Evolutionary conservation across 148 eudicot species (phyloP), one percentile per base, ranked within the genome.

Genomic region (Diospyros kaki): DNA sequence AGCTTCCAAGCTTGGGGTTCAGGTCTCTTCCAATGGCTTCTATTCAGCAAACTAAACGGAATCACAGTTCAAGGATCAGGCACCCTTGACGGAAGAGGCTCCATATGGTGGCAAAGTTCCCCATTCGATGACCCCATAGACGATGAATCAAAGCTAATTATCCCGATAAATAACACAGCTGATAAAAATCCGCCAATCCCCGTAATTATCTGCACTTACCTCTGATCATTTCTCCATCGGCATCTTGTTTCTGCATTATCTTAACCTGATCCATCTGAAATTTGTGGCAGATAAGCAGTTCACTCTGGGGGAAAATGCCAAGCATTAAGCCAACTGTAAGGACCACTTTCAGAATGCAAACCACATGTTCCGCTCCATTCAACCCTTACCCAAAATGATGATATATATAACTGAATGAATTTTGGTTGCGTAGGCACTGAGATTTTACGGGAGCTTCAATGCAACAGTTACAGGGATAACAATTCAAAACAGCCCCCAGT

Each of bases 391-490:
- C 18, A 58, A 69, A 39, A 17, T 63, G 58, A 44, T 18, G 56
- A 55, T 40, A 8, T 48, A 28, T 28, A 28, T 28, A 28, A 28
- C 28, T 28, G 28, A 28, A 28, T 39, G 6, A 48, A 12, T 51
- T 66, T 65, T 39, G 52, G 67, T 53, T 80, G 58, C 55, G 69
- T 94, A 95, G 98, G 98, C 98, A 60, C 76, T 95, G 52, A 84
- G 94, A 80, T 89, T 95, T 77, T 89, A 90, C 62, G 96, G 94
- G 64, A 91, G 98, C 74, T 88, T 82, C 65, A 87, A 90, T 14
- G 94, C 89, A 70, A 92, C 91, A 14, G 94, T 95, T 85, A 89
- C 89, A n/a, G 97, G 98, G 65, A 89, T 95, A 78, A 92, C 86
- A 64, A 95, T 95, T 75, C 87, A 81, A 69, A 95, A 95, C 85